phyloP scores from a whole-genome alignment of 2,329 filamentous ascomycete species.

The Dichotomopilus funicola region DNA sequence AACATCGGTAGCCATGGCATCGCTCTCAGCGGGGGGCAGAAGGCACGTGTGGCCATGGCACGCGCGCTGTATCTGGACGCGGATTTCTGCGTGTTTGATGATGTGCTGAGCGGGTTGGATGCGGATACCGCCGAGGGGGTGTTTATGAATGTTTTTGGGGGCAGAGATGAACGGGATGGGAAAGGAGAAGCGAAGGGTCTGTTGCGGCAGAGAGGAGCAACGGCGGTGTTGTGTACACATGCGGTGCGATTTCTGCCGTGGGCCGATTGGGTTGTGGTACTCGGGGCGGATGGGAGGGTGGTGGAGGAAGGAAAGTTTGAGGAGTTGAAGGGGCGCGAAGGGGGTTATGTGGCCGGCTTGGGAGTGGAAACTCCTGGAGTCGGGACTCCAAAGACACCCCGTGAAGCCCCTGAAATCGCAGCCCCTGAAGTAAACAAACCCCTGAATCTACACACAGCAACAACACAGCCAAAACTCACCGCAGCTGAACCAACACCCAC shows the following conservation, averaged over 20 bases:
- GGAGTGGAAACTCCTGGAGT: constrained; percentile 26
- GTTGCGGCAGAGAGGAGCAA: constrained; percentile 20
- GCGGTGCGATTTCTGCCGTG: constrained; percentile 34
- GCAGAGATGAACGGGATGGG: not conserved
- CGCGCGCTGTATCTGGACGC: constrained; percentile 23
- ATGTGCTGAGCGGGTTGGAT: constrained; percentile 24
- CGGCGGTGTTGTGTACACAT: constrained; percentile 34
- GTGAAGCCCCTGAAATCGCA: too few relatives aligned
- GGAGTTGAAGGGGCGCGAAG: constrained; percentile 30
- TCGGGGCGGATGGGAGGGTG: constrained; percentile 35
- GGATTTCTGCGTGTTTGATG: constrained; percentile 22
- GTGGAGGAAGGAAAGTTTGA: constrained; percentile 39
- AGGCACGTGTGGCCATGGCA: constrained; percentile 23
- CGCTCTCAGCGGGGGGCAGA: constrained; percentile 41
- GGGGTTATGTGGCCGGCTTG: constrained; percentile 35
- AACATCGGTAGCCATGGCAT: constrained; percentile 40
- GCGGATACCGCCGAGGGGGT: constrained; percentile 35
- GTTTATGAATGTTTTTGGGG: constrained; percentile 34
- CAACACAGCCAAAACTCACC: constrained; percentile 1
- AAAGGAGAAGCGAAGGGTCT: constrained; percentile 24
- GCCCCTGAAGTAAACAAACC: too few relatives aligned
- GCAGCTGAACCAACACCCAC: not conserved
- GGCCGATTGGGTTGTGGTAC: constrained; percentile 42
- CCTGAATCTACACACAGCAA: too few relatives aligned
- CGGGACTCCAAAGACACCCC: too few relatives aligned